Evolutionary conservation across 257 asterid species (phyloP), one percentile per base, ranked within the genome.

Genomic region (Penstemon newberryi): DNA sequence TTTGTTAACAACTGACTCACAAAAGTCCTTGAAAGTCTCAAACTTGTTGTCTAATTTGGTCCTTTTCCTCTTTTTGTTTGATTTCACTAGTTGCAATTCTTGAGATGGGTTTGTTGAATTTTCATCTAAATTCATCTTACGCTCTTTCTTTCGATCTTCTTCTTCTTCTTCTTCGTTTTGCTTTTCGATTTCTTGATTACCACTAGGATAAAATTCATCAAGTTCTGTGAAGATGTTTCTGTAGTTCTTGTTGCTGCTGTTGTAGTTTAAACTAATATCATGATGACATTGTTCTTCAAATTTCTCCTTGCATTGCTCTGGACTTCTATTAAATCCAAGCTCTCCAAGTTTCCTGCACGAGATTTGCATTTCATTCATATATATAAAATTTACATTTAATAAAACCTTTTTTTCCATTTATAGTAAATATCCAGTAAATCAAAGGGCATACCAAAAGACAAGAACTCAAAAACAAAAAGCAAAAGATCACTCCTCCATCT

Each of bases 251-350:
- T 41, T 56, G 74, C 71, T 77, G 71, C 76, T 84, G 75, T 41
- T 56, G 74, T 73, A 79, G 71, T 58, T 80, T 56, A 66, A 69
- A 50, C 41, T 68, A 46, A n/a, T 4, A 75, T 78, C 71, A 51
- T 77, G 84, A 41, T 80, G 63, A 56, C 80, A 64, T 60, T 84
- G 87, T 40, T 86, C 88, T 41, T 86, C 97, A 45, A 82, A 88
- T 58, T 83, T 90, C 73, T 81, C 87, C 69, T 86, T 90, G 85
- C 96, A 90, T 38, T 90, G 76, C 38, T 83, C 88, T 8, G 83
- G 87, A 66, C 81, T 83, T 56, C 94, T 80, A 60, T 73, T 80
- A 70, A 62, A 84, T 12, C 96, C 97, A 59, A 83, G 73, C 68
- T 86, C 94, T 49, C 58, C 88, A 0, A 90, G 85, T 80, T 86